These are phyloP conservation scores for Boletus barrowsii DNA, from an alignment of 768 basidiomycete genomes.

Conservation along the genomic window DNA sequence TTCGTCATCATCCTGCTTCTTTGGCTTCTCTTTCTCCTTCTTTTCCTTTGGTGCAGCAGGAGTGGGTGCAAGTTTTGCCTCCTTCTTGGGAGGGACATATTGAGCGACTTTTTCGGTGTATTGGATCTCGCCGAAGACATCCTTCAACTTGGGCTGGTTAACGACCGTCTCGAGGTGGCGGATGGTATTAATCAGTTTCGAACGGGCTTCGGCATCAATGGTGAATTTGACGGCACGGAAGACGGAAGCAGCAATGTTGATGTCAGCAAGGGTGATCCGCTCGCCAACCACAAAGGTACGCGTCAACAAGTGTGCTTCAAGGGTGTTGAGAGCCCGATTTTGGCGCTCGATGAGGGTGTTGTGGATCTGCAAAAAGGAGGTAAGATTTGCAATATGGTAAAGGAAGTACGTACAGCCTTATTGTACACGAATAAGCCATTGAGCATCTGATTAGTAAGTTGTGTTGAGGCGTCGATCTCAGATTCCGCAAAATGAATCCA, in stretches of 20 bases:
- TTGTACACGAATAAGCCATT: constrained; percentile 62
- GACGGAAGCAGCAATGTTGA: constrained; percentile 62
- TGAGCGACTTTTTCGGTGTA: constrained; percentile 69
- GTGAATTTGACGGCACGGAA: constrained; percentile 50
- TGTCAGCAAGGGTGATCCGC: constrained; percentile 91
- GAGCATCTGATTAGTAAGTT: constrained; percentile 42
- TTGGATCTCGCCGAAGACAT: constrained; percentile 55
- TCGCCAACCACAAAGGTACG: constrained; percentile 92
- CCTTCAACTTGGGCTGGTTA: constrained; percentile 77
- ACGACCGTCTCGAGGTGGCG: constrained; percentile 85
- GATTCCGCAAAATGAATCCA: constrained; percentile 76
- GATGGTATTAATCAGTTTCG: constrained; percentile 69
- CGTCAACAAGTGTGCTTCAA: constrained; percentile 71
- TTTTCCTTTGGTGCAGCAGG: constrained; percentile 43
- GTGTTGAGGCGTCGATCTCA: constrained; percentile 48
- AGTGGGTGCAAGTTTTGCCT: constrained; percentile 48
- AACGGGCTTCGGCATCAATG: constrained; percentile 64
- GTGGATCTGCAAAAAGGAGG: constrained; percentile 49
- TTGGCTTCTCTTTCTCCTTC: constrained; percentile 67
- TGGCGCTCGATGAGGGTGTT: constrained; percentile 50
- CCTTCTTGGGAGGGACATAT: constrained; percentile 74
- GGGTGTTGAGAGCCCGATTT: constrained; percentile 54
- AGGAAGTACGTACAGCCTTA: constrained; percentile 64
- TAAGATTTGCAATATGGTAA: background rate
- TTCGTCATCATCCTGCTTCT: constrained; percentile 52